Conservation (phyloP, 2,329 filamentous ascomycete species). For the Cladosporium oxysporum region DNA sequence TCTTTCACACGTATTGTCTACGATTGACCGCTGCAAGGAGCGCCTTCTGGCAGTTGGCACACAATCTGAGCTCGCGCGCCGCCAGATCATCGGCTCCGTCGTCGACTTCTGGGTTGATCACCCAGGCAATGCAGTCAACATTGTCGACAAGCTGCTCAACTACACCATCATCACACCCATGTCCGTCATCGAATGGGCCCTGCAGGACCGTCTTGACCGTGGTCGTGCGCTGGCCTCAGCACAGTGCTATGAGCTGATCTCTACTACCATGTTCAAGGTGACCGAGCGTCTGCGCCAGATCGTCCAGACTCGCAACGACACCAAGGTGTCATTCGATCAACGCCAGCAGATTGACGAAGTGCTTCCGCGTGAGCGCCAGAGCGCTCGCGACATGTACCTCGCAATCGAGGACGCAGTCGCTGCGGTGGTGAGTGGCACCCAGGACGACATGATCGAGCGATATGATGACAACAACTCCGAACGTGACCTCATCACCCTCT, state of each 20-base stretch:
- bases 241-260: conserved; percentile 87
- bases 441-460: conserved; percentile 73
- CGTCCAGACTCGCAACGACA: conserved; percentile 61
- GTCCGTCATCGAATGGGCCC: conserved; percentile 86
- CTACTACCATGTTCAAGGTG: conserved; percentile 86
- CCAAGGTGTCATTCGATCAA: conserved; percentile 58
- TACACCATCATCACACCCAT: conserved; percentile 89
- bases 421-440: conserved; percentile 70
- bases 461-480: conserved; percentile 59
- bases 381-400: conserved; percentile 78
- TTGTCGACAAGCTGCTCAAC: conserved; percentile 95
- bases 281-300: conserved; percentile 83
- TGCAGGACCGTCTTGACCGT: conserved; percentile 63
- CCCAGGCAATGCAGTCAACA: conserved; percentile 85
- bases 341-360: conserved; percentile 65
- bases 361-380: conserved; percentile 66
- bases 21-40: conserved; percentile 92
- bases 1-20: conserved; percentile 90
- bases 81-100: conserved; percentile 87
- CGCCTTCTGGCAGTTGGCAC: conserved; percentile 78
- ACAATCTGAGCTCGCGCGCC: conserved; percentile 71
- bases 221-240: conserved; percentile 64
- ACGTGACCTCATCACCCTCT: conserved; percentile 69
- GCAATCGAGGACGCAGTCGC: conserved; percentile 76
- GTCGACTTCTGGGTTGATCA: conserved; percentile 93